phyloP scores from a whole-genome alignment of 306 rosid genomes.

The Cyclanthera cordifolia region DNA sequence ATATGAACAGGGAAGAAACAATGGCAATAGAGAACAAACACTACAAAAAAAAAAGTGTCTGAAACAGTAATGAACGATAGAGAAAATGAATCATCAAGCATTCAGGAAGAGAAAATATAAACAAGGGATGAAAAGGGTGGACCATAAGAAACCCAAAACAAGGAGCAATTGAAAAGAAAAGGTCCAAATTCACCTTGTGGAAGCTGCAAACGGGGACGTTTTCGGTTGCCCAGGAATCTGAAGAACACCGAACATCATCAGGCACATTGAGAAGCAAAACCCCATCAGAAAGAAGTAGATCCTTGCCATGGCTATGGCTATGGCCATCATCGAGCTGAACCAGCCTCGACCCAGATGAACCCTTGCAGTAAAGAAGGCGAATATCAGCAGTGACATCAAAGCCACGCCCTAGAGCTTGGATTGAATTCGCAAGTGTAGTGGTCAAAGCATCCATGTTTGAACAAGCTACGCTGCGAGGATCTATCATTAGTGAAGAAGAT shows the following conservation, averaged over 20 bases:
- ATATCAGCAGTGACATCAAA: conserved; percentile 94
- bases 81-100: background rate
- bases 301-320: conserved; percentile 16
- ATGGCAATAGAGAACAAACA: background rate
- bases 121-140: conserved; percentile 1
- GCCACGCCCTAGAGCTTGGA: conserved; percentile 91
- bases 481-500: conserved; percentile 12
- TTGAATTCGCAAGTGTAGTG: conserved; percentile 59
- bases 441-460: conserved; percentile 46
- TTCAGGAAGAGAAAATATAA: conserved; percentile 9
- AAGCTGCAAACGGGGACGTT: conserved; percentile 46
- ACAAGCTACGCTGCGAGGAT: background rate
- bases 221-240: conserved; percentile 26
- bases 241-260: conserved; percentile 39
- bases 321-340: conserved; percentile 45
- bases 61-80: background rate
- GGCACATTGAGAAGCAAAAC: conserved; percentile 53
- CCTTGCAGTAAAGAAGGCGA: conserved; percentile 85
- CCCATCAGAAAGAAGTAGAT: conserved; percentile 45
- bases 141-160: conserved; percentile 8
- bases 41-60: background rate
- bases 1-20: background rate
- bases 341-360: conserved; percentile 80
- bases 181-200: conserved; percentile 47
- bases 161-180: background rate